Evolutionary conservation across 2,329 filamentous ascomycete species (phyloP), one percentile per base, ranked within the genome.

Genomic region (Xylariaceae sp.): DNA sequence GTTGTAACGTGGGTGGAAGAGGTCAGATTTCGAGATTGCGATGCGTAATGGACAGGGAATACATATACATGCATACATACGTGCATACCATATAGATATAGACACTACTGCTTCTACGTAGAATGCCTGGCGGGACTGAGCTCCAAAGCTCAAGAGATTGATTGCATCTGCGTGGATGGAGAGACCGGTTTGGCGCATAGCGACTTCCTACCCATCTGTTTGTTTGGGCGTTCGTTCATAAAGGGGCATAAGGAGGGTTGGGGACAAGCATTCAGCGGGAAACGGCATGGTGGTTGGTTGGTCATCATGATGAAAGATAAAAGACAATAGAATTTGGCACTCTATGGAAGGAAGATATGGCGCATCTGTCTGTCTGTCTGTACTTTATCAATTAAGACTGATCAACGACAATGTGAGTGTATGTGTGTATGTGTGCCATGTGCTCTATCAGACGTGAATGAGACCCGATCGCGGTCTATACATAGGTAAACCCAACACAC

Each of bases 221-320:
- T 16, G 14, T 12, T 37, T 37, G 32, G 23, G 23, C 23, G 23
- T 26, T n/a, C n/a, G n/a, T 29, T 29, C 32, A 37, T 37, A 37
- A 16, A 26, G 9, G 9, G 23, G n/a, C n/a, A n/a, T n/a, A n/a
- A n/a, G n/a, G n/a, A n/a, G n/a, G n/a, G 23, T 9, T 9, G 23
- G 23, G 23, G 23, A 26, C 23, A 26, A 4, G 9, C 23, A 26
- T 60, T 20, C 58, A 60, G 48, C 14, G 47, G 37, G 9, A 20
- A 43, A 47, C 21, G 2, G 23, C 12, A 20, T 16, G 20, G 37
- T 10, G 32, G 16, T n/a, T n/a, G n/a, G n/a, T n/a, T n/a, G n/a
- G n/a, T n/a, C n/a, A 26, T 26, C 23, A 26, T 26, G 23, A 4
- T 26, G 4, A n/a, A n/a, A n/a, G n/a, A n/a, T 26, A 4, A 26